Evolutionary conservation across 148 eudicot genomes (phyloP), one percentile per base, ranked within the genome.

Genomic region (Rhododendron ovatum): DNA sequence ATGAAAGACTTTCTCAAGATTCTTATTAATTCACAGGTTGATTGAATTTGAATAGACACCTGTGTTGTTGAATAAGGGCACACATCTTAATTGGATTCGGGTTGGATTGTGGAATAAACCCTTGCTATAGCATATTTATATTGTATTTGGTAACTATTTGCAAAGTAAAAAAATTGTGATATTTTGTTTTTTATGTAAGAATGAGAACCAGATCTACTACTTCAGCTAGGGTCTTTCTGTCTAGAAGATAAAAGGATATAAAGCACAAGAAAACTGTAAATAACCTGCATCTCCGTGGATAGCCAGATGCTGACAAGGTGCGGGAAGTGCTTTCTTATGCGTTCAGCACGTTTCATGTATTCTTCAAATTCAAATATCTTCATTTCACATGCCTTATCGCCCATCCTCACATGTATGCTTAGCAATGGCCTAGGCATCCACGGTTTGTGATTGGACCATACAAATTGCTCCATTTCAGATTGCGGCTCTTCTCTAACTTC

Each of bases 321-420:
- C 3, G 99, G 98, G 82, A 97, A 97, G 26, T 74, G 93, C 35
- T 73, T 90, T 33, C 98, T 85, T 22, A 98, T 86, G 81, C 93
- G 93, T 7, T 89, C 65, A 0, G 98, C 99, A 17, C 94, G 94
- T 53, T 48, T 86, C 96, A 95, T 95, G 90, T 94, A 98, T 28
- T 95, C 94, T 24, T 91, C 90, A 82, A 98, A 98, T 85, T 91
- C 91, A 8, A 95, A 95, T 1, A 98, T 92, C 87, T 93, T 93
- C 99, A 98, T 98, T 89, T 98, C 98, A 45, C 94, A 91, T 7
- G 98, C 98, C 86, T 98, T 98, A 88, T 98, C 98, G 61, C 99
- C 99, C 98, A 95, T 98, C 41, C 99, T 86, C 5, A 98, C 99
- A 67, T 98, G 99, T 88, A 98, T 90, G 93, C 99, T 98, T 71